A percentile compares a stretch with the other conserved stretches of the same genome.
Evolutionary conservation across 23 red algal species (phyloP).

Genomic region (Gracilaria gracilis): DNA sequence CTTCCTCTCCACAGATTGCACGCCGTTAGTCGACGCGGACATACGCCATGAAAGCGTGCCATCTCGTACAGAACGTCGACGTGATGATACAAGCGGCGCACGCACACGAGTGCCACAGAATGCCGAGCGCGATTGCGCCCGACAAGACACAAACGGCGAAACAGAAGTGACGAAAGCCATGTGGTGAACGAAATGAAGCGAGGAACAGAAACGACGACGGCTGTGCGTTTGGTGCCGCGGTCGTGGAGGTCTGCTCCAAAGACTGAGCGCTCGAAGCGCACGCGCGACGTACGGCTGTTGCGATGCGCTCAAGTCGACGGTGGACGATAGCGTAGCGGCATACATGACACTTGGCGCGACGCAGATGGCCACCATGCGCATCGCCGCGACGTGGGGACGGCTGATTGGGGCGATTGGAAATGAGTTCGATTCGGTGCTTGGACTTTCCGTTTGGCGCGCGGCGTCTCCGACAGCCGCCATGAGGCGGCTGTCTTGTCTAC

Average conservation of each 20-base stretch:
- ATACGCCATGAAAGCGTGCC: neutral
- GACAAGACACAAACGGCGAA: neutral
- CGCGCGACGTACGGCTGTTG: neutral
- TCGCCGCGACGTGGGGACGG: neutral
- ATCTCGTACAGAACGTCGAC: neutral
- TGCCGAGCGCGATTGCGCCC: neutral
- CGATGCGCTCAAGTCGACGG: neutral
- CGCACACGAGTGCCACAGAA: neutral
- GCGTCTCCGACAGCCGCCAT: neutral
- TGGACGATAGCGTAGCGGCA: neutral
- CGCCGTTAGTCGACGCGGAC: neutral
- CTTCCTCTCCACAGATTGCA: neutral
- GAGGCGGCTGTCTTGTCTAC: neutral
- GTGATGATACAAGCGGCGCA: neutral
- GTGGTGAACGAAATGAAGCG: neutral
- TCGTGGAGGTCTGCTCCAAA: no score
- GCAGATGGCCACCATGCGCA: neutral
- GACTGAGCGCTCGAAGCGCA: no score
- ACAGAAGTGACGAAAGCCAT: slow-evolving; percentile 9
- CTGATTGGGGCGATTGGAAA: neutral
- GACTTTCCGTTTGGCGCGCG: no score
- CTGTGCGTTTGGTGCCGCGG: no score
- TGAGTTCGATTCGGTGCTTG: no score
- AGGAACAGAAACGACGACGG: neutral
- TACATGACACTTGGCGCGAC: neutral